These are phyloP conservation scores for Metschnikowia cerradonensis DNA, from an alignment of 805 yeast genomes.

Conservation along the genomic window DNA sequence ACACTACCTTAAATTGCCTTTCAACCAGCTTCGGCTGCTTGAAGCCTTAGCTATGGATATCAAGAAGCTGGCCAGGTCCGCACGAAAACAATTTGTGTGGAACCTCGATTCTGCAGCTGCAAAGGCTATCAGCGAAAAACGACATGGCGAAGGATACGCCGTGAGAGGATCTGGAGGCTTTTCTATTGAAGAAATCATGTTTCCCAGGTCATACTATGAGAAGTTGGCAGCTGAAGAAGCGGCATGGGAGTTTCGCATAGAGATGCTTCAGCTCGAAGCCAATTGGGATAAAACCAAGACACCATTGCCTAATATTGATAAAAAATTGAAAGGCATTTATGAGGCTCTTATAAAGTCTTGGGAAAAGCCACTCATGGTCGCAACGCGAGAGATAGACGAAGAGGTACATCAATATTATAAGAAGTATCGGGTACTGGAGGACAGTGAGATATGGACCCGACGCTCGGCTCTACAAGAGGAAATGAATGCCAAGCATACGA, in stretches of 20 bases:
- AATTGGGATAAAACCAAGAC: slow-evolving; percentile 9
- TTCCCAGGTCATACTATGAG: slow-evolving; percentile 26
- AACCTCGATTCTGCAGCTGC: slow-evolving; percentile 1
- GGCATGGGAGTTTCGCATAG: slow-evolving; percentile 30
- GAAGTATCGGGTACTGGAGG: slow-evolving; percentile 14
- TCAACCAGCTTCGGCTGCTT: slow-evolving; percentile 15
- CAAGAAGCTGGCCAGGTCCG: slow-evolving; percentile 24
- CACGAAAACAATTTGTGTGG: slow-evolving; percentile 28
- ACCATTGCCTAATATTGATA: neutral
- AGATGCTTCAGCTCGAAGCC: slow-evolving; percentile 8
- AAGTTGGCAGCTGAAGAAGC: slow-evolving; percentile 29
- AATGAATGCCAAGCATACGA: slow-evolving; percentile 17
- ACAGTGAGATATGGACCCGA: slow-evolving; percentile 10
- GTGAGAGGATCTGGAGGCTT: slow-evolving; percentile 28
- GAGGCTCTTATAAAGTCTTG: slow-evolving; percentile 7
- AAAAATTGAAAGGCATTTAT: neutral
- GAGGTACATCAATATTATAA: slow-evolving; percentile 11
- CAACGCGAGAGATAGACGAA: slow-evolving; percentile 11
- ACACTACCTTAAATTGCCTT: slow-evolving; percentile 27
- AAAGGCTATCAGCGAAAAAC: neutral
- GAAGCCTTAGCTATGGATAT: slow-evolving; percentile 30
- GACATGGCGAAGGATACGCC: slow-evolving; percentile 28
- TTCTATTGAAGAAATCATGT: slow-evolving; percentile 26
- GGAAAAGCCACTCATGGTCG: slow-evolving; percentile 11
- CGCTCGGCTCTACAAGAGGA: slow-evolving; percentile 14